These are phyloP conservation scores for Cyberlindnera misumaiensis DNA, from an alignment of 805 yeast genomes.

Conservation along the genomic window DNA sequence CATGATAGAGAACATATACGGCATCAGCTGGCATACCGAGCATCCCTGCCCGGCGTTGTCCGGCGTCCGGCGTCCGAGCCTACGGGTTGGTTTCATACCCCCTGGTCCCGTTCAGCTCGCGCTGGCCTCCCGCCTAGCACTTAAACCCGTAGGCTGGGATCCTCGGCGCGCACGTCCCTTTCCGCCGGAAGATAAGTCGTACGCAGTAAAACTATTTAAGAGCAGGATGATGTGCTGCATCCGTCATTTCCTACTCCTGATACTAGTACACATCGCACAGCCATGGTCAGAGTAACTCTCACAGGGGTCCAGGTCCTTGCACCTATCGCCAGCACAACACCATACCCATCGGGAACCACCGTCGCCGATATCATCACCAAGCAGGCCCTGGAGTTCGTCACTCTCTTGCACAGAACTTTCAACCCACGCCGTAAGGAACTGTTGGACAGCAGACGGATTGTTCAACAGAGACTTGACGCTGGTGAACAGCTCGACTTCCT, in stretches of 20 bases:
- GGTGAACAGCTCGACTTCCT: conserved; percentile 49
- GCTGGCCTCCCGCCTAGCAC: no score
- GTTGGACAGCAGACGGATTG: conserved; percentile 51
- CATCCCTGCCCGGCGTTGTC: no score
- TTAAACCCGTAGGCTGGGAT: no score
- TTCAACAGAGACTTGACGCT: conserved; percentile 59
- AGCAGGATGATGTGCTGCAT: no score
- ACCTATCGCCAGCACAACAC: conserved; percentile 24
- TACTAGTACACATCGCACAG: neutral
- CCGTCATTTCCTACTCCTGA: neutral
- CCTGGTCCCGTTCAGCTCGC: no score
- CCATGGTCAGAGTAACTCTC: conserved; percentile 20
- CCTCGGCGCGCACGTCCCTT: no score
- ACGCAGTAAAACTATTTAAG: neutral
- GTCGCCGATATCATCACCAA: conserved; percentile 32
- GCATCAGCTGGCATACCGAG: no score
- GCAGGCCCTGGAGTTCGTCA: conserved; percentile 56
- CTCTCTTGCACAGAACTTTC: conserved; percentile 67
- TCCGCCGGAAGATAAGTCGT: no score
- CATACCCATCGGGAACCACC: conserved; percentile 33
- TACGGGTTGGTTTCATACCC: no score
- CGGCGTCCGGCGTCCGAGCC: no score
- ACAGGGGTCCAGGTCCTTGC: conserved; percentile 31
- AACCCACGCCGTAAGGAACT: conserved; percentile 51
- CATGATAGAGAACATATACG: no score